Conservation (phyloP, 306 rosid genomes). For the Hippophae gyantsensis region DNA sequence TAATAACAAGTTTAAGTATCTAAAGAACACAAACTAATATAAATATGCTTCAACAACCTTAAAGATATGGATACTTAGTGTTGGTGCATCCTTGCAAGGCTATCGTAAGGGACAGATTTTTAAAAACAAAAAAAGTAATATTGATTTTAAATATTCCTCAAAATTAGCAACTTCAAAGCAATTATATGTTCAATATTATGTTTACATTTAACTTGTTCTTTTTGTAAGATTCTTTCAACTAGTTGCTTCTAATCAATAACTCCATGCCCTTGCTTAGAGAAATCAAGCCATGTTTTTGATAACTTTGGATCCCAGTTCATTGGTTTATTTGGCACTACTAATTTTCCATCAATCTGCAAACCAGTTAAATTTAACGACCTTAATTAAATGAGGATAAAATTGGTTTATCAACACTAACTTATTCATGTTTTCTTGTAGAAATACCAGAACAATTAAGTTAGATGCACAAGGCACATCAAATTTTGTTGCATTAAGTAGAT, state of each 20-base stretch:
- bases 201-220: constrained; percentile 78
- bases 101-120: constrained; percentile 20
- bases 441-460: constrained; percentile 61
- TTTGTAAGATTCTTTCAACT: constrained; percentile 99
- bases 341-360: constrained; percentile 75
- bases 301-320: constrained; percentile 65
- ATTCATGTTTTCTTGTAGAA: background rate
- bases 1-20: too few relatives aligned
- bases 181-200: constrained; percentile 4
- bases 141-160: background rate
- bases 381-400: too few relatives aligned
- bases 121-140: constrained; percentile 4
- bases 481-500: constrained; percentile 76
- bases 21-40: too few relatives aligned
- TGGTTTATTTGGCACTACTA: constrained; percentile 83
- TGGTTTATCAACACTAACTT: background rate
- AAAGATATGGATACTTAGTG: constrained; percentile 49
- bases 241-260: constrained; percentile 83
- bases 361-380: background rate
- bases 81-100: constrained; percentile 93
- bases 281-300: constrained; percentile 62
- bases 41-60: too few relatives aligned
- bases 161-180: constrained; percentile 5
- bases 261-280: constrained; percentile 74
- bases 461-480: constrained; percentile 75